These are phyloP conservation scores for Blastobotrys arbuscula DNA, from an alignment of 1,139 yeast species.

Conservation along the genomic window DNA sequence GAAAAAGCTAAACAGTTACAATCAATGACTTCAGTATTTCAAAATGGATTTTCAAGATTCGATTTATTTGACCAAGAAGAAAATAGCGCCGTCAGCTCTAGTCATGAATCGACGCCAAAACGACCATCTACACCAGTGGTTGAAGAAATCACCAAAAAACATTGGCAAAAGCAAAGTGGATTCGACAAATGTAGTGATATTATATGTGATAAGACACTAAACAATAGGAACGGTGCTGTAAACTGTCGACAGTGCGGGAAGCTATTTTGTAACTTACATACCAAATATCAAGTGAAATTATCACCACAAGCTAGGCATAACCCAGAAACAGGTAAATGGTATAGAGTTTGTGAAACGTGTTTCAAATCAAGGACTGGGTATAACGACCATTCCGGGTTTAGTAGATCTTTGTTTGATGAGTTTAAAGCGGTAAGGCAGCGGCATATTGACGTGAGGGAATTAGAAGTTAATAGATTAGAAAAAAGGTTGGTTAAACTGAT, in stretches of 20 bases:
- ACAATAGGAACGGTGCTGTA: conserved; percentile 29
- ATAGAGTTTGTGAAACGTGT: conserved; percentile 63
- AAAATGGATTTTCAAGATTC: conserved; percentile 30
- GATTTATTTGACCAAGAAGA: conserved; percentile 32
- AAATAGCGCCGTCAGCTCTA: conserved; percentile 3
- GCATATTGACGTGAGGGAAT: conserved; percentile 37
- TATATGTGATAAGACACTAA: conserved; percentile 30
- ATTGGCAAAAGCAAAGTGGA: conserved; percentile 49
- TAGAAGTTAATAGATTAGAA: conserved; percentile 55
- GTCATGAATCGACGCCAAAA: conserved; percentile 9
- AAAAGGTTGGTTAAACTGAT: conserved; percentile 53
- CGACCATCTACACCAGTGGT: conserved; percentile 9
- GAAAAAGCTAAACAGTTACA: conserved; percentile 29
- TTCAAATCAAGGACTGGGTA: conserved; percentile 53
- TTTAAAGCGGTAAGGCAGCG: conserved; percentile 43
- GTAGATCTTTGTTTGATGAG: conserved; percentile 42
- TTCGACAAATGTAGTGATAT: conserved; percentile 31
- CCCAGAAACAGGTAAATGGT: conserved; percentile 54
- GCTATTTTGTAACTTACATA: conserved; percentile 62
- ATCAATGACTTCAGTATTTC: conserved; percentile 28
- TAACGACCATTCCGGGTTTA: conserved; percentile 37
- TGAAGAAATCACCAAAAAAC: conserved; percentile 46
- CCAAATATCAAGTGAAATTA: conserved; percentile 46
- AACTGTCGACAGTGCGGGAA: conserved; percentile 56
- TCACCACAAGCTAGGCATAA: conserved; percentile 44